Percentiles rank a stretch among this genome's conserved stretches.
These are phyloP conservation scores for Rhododendron molle DNA, from an alignment of 148 eudicot genomes.

Conservation along the genomic window DNA sequence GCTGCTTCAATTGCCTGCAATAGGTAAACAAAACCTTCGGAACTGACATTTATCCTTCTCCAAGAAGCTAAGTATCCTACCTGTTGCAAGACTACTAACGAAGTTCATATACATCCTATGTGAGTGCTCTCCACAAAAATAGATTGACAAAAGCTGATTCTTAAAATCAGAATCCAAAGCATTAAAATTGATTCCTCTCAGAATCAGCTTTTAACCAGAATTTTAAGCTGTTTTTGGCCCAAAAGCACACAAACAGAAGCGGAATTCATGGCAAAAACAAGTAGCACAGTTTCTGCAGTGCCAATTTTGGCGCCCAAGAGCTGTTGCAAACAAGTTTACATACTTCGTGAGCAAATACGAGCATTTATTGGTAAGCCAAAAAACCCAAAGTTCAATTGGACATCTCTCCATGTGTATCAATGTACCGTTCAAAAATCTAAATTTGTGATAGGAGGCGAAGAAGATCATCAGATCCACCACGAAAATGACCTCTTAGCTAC, in stretches of 20 bases:
- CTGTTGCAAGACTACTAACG: not conserved
- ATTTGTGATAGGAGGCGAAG: not conserved
- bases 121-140: not conserved
- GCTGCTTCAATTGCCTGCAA: constrained; percentile 97
- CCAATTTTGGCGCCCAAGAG: not conserved
- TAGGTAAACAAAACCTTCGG: not conserved
- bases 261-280: not conserved
- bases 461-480: not conserved
- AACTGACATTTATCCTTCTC: constrained; percentile 1
- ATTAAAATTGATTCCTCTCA: not conserved
- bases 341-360: not conserved
- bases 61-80: not conserved
- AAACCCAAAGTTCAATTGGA: not conserved
- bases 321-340: not conserved
- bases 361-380: not conserved
- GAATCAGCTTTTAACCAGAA: not conserved
- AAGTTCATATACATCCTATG: not conserved
- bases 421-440: not conserved
- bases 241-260: not conserved
- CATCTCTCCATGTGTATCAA: not conserved
- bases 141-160: not conserved
- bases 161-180: not conserved
- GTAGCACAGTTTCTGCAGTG: not conserved
- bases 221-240: not conserved
- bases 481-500: not conserved